These are phyloP conservation scores for Helenozyma rhizophorensis DNA, from an alignment of 805 yeast species.

Conservation along the genomic window DNA sequence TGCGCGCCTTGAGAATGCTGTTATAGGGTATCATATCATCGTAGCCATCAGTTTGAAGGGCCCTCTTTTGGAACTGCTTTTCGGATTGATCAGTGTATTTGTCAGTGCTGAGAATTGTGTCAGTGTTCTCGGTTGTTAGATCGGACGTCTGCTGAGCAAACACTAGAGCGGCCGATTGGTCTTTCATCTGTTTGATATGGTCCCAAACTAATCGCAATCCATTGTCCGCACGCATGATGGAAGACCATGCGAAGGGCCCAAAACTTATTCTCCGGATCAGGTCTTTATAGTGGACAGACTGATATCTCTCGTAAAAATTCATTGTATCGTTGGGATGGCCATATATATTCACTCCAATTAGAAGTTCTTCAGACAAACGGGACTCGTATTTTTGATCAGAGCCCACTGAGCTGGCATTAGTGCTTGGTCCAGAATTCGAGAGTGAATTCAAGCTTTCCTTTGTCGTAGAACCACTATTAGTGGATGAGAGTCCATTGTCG, in stretches of 20 bases:
- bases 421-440: too few species aligned
- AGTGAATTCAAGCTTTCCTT: not conserved
- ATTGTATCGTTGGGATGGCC: slow-evolving; percentile 12
- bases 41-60: slow-evolving; percentile 32
- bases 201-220: slow-evolving; percentile 34
- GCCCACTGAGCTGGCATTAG: not conserved
- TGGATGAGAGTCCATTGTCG: too few species aligned
- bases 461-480: too few species aligned
- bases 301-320: slow-evolving; percentile 20
- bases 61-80: slow-evolving; percentile 24
- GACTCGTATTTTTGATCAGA: not conserved
- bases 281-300: slow-evolving; percentile 28
- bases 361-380: slow-evolving; percentile 1
- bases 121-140: slow-evolving; percentile 20
- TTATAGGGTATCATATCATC: slow-evolving; percentile 31
- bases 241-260: slow-evolving; percentile 39
- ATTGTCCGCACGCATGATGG: slow-evolving; percentile 31
- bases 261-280: slow-evolving; percentile 26
- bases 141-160: slow-evolving; percentile 19
- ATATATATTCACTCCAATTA: slow-evolving; percentile 10
- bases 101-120: slow-evolving; percentile 15
- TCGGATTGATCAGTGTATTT: slow-evolving; percentile 15
- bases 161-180: slow-evolving; percentile 20
- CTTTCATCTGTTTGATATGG: slow-evolving; percentile 19
- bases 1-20: slow-evolving; percentile 15